Conservation (phyloP, 768 basidiomycete species). For the Piloderma croceum region DNA sequence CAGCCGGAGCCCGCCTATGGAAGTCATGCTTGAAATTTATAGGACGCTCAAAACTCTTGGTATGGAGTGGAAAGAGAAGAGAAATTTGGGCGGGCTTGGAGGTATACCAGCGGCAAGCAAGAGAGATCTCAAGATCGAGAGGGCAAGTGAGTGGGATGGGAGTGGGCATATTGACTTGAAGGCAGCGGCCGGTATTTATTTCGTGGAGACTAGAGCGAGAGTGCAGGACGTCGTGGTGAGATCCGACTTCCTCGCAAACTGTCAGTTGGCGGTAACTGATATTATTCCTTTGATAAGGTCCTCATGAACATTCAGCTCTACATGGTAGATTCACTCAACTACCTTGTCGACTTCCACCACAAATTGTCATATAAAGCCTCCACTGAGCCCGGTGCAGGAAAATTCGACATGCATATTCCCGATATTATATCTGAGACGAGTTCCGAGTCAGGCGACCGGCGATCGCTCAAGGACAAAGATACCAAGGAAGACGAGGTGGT, state of each 20-base stretch:
- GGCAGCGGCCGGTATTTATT: slow-evolving; percentile 75
- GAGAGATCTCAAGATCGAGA: slow-evolving; percentile 46
- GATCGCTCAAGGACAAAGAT: slow-evolving; percentile 52
- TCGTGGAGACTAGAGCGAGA: slow-evolving; percentile 88
- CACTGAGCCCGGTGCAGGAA: slow-evolving; percentile 58
- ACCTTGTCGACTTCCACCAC: slow-evolving; percentile 97
- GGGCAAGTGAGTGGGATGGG: slow-evolving; percentile 59
- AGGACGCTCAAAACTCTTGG: slow-evolving; percentile 81
- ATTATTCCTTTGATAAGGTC: slow-evolving; percentile 44
- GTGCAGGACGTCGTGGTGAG: slow-evolving; percentile 89
- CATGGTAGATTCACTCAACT: slow-evolving; percentile 92
- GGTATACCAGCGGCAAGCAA: slow-evolving; percentile 30
- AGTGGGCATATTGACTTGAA: slow-evolving; percentile 54
- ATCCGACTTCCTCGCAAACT: too few species aligned
- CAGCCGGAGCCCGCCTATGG: slow-evolving; percentile 92
- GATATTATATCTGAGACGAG: slow-evolving; percentile 46
- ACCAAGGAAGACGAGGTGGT: slow-evolving; percentile 58
- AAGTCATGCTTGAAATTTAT: slow-evolving; percentile 99
- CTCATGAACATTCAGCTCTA: slow-evolving; percentile 98
- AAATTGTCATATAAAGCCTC: slow-evolving; percentile 87
- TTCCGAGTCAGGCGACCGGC: slow-evolving; percentile 52
- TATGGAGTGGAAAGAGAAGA: slow-evolving; percentile 98
- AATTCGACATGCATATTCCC: slow-evolving; percentile 57
- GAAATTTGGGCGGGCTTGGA: slow-evolving; percentile 66
- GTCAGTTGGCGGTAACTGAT: too few species aligned